phyloP scores from a whole-genome alignment of 2,329 filamentous ascomycete species.

The Tolypocladium tropicale region DNA sequence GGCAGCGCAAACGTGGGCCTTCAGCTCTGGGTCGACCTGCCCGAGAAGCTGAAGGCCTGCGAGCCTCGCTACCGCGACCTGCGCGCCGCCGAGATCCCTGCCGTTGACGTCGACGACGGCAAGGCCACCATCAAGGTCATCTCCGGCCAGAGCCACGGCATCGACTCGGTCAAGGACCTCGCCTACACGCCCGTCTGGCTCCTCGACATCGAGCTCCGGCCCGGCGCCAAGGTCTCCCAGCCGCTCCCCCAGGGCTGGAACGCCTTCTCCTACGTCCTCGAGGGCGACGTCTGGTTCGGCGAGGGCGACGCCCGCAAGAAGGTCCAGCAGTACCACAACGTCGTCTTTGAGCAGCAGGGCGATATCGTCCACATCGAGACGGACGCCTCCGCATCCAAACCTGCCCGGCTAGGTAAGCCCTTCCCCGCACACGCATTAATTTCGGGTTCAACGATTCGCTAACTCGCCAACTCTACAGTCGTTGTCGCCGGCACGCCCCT shows the following conservation, averaged over 20 bases:
- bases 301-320: constrained; percentile 37
- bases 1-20: constrained; percentile 73
- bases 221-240: constrained; percentile 70
- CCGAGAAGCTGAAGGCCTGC: constrained; percentile 69
- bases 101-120: constrained; percentile 58
- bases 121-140: constrained; percentile 83
- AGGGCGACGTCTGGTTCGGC: constrained; percentile 58
- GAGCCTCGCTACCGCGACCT: constrained; percentile 91
- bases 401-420: constrained; percentile 35
- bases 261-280: constrained; percentile 78
- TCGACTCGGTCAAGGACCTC: constrained; percentile 80
- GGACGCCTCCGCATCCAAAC: constrained; percentile 49
- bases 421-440: background rate
- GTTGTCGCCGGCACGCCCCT: constrained; percentile 71
- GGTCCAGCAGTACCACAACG: constrained; percentile 70
- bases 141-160: constrained; percentile 70
- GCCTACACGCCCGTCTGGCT: constrained; percentile 98
- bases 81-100: constrained; percentile 66
- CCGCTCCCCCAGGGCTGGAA: constrained; percentile 74
- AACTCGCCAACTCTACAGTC: constrained; percentile 25
- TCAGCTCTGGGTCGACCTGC: constrained; percentile 93
- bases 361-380: constrained; percentile 67
- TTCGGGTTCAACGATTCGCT: background rate
- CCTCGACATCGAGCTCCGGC: constrained; percentile 69
- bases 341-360: constrained; percentile 74